Base-by-base conservation (phyloP, 257 asterid species). In the Solanum paucissectum region DNA sequence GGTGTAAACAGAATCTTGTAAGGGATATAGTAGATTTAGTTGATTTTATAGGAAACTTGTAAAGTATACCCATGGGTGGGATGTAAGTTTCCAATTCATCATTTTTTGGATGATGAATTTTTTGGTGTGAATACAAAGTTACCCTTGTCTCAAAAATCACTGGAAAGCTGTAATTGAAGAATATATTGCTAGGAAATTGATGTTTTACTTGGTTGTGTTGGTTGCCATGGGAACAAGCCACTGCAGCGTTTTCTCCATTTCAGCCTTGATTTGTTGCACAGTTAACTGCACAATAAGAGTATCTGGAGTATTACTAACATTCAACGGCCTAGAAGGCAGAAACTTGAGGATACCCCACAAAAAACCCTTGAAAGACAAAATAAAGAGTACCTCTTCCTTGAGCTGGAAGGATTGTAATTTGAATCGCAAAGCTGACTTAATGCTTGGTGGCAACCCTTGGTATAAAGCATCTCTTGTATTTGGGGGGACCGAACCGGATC, bases 201-300 rank as follows among this genome's bases (percentile, higher is more conserved):
- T 58, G 79, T 79, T 89, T 90, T 95, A 97, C 99, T 97, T 97
- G 87, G 99, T 94, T 49, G 99, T 97, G 90, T 94, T 95, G 89
- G 97, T 93, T 32, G 99, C 99, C 95, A 95, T 92, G 4, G 98
- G 98, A 73, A 95, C 98, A 75, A 97, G 96, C 98, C 99, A 97
- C 77, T 91, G 94, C 90, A 97, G 90, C 14, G 98, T 97, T 92
- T 95, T 95, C 93, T 97, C 99, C 99, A 97, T 95, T 90, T 97
- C 98, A 40, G 93, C 93, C 94, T 94, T 97, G 90, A 95, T 94
- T 90, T 93, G 94, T 36, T 92, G 92, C 81, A 95, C 90, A 0
- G 94, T 92, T 82, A 92, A 84, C 99, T 96, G 95, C 90, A 89
- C 55, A 77, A 90, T 86, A 23, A 60, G 29, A 49, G 40, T 9